Percentiles rank a stretch among this genome's conserved stretches.
phyloP scores from a whole-genome alignment of 257 asterid species.

The Mitragyna speciosa region DNA sequence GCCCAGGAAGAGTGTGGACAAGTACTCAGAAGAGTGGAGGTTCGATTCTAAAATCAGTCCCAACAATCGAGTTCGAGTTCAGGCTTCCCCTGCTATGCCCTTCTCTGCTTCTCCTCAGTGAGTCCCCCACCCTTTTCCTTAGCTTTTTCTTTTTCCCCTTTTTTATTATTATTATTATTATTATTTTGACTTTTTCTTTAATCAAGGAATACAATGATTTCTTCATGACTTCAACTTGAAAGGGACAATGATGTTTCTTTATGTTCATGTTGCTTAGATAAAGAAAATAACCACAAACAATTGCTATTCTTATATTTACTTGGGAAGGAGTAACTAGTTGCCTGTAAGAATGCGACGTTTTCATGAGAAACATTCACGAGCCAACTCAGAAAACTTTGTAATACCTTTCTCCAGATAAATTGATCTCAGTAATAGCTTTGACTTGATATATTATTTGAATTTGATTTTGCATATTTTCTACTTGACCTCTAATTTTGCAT shows the following conservation, averaged over 20 bases:
- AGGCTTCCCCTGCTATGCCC: slow-evolving; percentile 43
- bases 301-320: background rate
- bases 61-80: slow-evolving; percentile 37
- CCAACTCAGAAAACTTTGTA: background rate
- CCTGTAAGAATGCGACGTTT: background rate
- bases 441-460: too few species aligned
- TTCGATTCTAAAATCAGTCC: slow-evolving; percentile 44
- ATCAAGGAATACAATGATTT: too few species aligned
- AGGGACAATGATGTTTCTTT: background rate
- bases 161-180: too few species aligned
- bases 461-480: too few species aligned
- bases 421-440: too few species aligned
- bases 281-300: background rate
- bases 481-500: background rate
- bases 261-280: background rate
- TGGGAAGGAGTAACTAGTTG: background rate
- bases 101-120: slow-evolving; percentile 70
- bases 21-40: slow-evolving; percentile 44
- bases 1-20: slow-evolving; percentile 48
- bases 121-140: slow-evolving; percentile 1
- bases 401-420: too few species aligned
- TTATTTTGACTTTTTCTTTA: too few species aligned
- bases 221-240: background rate
- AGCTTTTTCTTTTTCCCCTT: too few species aligned
- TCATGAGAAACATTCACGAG: background rate